Base-by-base conservation (phyloP, 148 eudicot genomes). In the Beta vulgaris region DNA sequence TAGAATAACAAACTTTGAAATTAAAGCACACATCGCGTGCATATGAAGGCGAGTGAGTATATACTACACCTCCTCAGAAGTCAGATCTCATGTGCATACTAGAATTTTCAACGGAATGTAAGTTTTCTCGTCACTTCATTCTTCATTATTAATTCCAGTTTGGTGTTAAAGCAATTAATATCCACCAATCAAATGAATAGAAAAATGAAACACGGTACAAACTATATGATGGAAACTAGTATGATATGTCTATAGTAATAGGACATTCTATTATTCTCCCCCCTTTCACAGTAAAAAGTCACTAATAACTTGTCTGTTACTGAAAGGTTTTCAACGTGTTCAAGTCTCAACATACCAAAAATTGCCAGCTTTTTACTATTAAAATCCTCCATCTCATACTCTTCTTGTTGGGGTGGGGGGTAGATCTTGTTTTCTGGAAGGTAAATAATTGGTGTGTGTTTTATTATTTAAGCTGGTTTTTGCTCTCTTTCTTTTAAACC, bases 281-380 rank as follows among this genome's bases (percentile, higher is more conserved):
- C 65, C 57, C 46, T 64, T 63, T 78, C 26, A 71, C 71, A 72
- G 46, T 73, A 36, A 55, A 54, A 43, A 73, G n/a, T n/a, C n/a
- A n/a, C 73, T 73, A 77, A 34, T 79, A 78, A 79, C 82, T 68
- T 79, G 78, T 58, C 40, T 58, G 73, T 79, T 79, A 79, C 77
- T 79, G 68, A 79, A 79, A 79, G 82, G 69, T 68, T 46, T 73
- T 65, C 74, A 78, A 78, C 77, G 66, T 78, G 81, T 55, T 36
- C 23, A 21, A 51, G 25, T 51, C 57, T 51, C 25, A 51, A 73
- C 60, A 42, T 73, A 68, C 67, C 53, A 64, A 67, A 43, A 34
- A 11, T n/a, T 35, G 26, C 63, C 76, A 29, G 31, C 40, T 64
- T 72, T 42, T 37, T 8, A 3, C 23, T 49, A 26, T 71, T 64